Evolutionary conservation across 371 early-diverging fungal genomes (phyloP).

Genomic region (Saksenaea vasiformis): DNA sequence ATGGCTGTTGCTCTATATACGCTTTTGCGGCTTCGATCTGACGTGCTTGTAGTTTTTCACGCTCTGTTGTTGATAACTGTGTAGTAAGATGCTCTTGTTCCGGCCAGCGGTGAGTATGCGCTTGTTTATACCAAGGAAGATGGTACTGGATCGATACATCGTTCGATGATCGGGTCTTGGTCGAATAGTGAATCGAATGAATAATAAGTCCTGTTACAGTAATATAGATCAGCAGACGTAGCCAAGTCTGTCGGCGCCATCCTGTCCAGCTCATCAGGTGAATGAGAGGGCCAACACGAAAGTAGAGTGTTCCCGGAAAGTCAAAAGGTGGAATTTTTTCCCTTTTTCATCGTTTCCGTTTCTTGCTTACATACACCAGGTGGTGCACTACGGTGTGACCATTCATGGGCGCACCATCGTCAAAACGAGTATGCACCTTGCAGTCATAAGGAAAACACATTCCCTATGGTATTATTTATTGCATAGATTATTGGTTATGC

Average conservation of each 20-base stretch:
- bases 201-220: background rate
- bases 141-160: background rate
- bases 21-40: background rate
- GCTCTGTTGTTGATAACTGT: background rate
- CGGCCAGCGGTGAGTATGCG: slow-evolving; percentile 1
- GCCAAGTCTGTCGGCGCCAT: background rate
- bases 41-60: background rate
- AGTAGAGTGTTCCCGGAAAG: no score
- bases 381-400: no score
- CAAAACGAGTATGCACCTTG: no score
- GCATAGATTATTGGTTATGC: no score
- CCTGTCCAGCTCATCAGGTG: background rate
- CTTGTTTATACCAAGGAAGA: background rate
- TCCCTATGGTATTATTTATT: no score
- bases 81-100: slow-evolving; percentile 1
- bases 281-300: background rate
- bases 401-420: no score
- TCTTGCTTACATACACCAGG: no score
- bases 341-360: no score
- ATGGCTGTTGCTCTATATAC: background rate
- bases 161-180: background rate
- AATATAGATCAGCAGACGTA: background rate
- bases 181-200: background rate
- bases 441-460: no score
- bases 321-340: no score